Base-by-base conservation (phyloP, 768 basidiomycete species). In the Scleroderma bovista region DNA sequence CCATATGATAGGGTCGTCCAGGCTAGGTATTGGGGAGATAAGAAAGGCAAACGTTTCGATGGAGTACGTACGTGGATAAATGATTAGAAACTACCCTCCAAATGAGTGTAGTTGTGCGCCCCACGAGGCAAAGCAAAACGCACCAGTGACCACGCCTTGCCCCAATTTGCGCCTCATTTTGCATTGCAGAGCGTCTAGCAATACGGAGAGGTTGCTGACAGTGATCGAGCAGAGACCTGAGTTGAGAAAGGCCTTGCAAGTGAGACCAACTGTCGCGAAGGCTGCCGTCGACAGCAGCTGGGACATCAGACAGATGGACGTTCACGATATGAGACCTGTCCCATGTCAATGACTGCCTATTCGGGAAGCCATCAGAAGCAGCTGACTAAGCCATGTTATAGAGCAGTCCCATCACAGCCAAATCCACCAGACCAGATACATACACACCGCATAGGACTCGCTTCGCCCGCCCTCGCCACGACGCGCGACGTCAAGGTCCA, bases 1-100 rank as follows among this genome's bases (percentile, higher is more conserved):
- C 94, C 94, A 98, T n/a, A 75, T 75, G 41, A 93, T 63, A 2
- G 89, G 88, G 59, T 91, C 89, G 60, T 93, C 90, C 46, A 90
- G 73, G 19, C 88, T 43, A 60, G 33, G 52, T 20, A 33, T 31
- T 13, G 11, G 15, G 41, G 44, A 51, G 57, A 50, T 19, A 40
- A 15, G 26, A 47, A 17, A 47, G 24, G 23, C 44, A 46, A 24
- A 53, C 17, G 53, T n/a, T 36, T 19, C 23, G 26, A 29, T 29
- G 26, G 5, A 29, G 37, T 11, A 73, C 83, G 49, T 64, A 93
- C 84, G 91, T 93, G 44, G 94, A 96, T 48, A 94, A 83, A 62
- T 98, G 94, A 67, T 98, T 98, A 50, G 86, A 82, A 42, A 96
- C 93, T 95, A 55, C 20, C 13, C 17, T 37, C 42, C 12, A 37